These are phyloP conservation scores for Phytopythium helicoides DNA, from an alignment of 352 stramenopile species.

Conservation along the genomic window DNA sequence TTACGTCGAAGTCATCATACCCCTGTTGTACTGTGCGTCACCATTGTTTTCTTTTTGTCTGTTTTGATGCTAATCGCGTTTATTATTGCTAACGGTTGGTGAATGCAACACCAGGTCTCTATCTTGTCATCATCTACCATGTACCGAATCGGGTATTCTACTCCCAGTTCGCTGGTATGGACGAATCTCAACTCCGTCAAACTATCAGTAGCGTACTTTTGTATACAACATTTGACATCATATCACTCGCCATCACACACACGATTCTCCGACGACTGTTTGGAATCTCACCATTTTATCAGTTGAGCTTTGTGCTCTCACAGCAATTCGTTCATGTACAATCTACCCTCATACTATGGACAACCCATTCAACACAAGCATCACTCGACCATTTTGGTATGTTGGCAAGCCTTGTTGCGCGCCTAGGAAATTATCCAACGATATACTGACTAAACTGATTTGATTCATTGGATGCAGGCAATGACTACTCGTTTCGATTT, in stretches of 20 bases:
- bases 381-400: constrained; percentile 21
- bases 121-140: too few species aligned
- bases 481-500: constrained; percentile 22
- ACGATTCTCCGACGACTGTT: constrained; percentile 10
- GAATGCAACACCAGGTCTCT: too few species aligned
- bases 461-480: neutral
- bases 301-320: constrained; percentile 29
- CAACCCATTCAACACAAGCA: constrained; percentile 17
- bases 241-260: constrained; percentile 11
- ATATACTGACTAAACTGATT: too few species aligned
- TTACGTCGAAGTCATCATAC: neutral
- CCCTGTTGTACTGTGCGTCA: neutral
- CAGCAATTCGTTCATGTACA: constrained; percentile 19
- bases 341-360: constrained; percentile 21
- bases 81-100: too few species aligned
- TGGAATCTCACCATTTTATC: constrained; percentile 13
- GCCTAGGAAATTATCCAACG: too few species aligned
- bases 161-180: constrained; percentile 6
- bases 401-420: too few species aligned
- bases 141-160: constrained; percentile 6
- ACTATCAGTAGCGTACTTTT: constrained; percentile 15
- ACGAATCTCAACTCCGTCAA: neutral
- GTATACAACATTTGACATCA: constrained; percentile 17
- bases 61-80: too few species aligned
- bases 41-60: too few species aligned